Evolutionary conservation across 2,329 filamentous ascomycete genomes (phyloP), one percentile per base, ranked within the genome.

Genomic region (Botrytis cinerea): DNA sequence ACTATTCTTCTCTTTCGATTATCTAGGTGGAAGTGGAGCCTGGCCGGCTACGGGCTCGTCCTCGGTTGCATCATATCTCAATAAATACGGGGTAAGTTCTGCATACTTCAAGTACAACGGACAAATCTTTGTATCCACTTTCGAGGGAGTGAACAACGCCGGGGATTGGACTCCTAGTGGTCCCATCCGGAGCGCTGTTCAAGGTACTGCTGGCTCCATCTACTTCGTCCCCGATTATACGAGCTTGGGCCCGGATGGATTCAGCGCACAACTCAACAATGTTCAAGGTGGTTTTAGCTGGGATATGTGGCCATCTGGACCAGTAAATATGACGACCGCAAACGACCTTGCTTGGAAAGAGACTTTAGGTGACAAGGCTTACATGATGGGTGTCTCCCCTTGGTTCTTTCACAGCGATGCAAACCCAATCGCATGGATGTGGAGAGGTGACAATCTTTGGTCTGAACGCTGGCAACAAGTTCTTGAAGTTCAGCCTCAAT

Each of bases 391-490:
- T 2, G 84, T 88, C n/a, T 86, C 85, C 0, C 87, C 87, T 0
- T 89, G 87, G 87, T 89, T 89, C 80, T 89, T 86, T 80, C 89
- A 89, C 67, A 87, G 89, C 73, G 85, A 87, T 0, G 82, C 83
- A 10, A 90, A 85, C 77, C 80, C 82, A 60, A 91, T 91, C 81
- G 89, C 90, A 78, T 91, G 89, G 88, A 82, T 90, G 9, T 91
- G 87, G 84, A 84, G 85, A 35, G 87, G 88, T n/a, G 89, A 91
- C 76, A 83, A 86, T 72, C 80, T 91, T 20, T 92, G 89, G 88
- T 85, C 84, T 75, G 83, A 88, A 71, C 86, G 89, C 14, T 91
- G 89, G 89, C 81, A 84, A 45, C 82, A 87, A 73, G 82, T 85
- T 0, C 75, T 86, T n/a, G 77, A 82, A 7, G 59, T 87, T 1